Evolutionary conservation across 352 stramenopile genomes (phyloP).

Genomic region (Thalassiosira delicatula): DNA sequence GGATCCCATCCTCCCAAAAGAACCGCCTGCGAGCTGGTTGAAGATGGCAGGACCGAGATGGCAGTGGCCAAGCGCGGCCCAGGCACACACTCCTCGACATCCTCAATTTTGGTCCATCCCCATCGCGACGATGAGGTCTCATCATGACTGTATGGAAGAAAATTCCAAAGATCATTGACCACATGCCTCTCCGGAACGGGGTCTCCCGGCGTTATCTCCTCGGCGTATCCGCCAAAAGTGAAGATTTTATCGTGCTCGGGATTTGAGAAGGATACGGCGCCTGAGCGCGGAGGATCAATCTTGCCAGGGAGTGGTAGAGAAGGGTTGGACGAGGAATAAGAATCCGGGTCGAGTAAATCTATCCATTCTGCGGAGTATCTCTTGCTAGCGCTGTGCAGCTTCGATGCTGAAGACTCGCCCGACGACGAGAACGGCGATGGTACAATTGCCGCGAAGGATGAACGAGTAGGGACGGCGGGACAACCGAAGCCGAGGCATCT

Average conservation of each 20-base stretch:
- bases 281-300: constrained; percentile 49
- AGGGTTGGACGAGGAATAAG: constrained; percentile 13
- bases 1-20: constrained; percentile 82
- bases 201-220: constrained; percentile 29
- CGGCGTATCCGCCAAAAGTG: constrained; percentile 80
- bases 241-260: constrained; percentile 38
- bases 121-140: constrained; percentile 31
- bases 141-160: constrained; percentile 28
- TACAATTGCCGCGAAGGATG: too few relatives aligned
- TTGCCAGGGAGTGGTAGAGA: constrained; percentile 11
- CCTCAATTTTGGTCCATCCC: constrained; percentile 43
- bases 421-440: too few relatives aligned
- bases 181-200: constrained; percentile 50
- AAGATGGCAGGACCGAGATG: constrained; percentile 25
- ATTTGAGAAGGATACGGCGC: constrained; percentile 30
- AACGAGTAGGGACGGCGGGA: too few relatives aligned
- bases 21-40: constrained; percentile 22
- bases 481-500: too few relatives aligned
- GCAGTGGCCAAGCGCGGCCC: constrained; percentile 68
- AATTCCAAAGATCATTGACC: constrained; percentile 76
- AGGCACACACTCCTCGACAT: constrained; percentile 42
- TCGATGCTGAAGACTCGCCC: too few relatives aligned
- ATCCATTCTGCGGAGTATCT: constrained; percentile 51
- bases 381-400: neutral
- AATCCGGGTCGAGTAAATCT: constrained; percentile 45